Evolutionary conservation across 2,329 filamentous ascomycete genomes (phyloP).

Genomic region (Cladophialophora bantiana): DNA sequence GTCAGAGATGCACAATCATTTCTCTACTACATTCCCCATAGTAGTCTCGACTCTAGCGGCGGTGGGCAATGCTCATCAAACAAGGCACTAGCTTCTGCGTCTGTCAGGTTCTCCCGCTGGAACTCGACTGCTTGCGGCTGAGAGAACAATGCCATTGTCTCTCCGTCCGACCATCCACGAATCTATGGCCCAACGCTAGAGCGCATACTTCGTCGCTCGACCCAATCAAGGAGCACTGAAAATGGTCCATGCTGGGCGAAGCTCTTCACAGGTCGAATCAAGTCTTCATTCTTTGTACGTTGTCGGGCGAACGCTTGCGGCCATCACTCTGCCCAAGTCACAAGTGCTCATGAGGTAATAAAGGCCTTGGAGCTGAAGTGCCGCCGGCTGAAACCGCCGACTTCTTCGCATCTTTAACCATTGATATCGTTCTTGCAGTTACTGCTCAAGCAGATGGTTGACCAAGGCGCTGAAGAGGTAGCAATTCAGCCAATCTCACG

Average conservation of each 20-base stretch:
- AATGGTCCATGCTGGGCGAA: conserved; percentile 22
- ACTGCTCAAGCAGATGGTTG: conserved; percentile 19
- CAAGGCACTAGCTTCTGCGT: not conserved
- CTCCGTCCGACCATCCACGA: not conserved
- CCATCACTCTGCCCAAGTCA: conserved; percentile 1
- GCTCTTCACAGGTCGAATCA: conserved; percentile 12
- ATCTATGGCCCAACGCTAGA: not conserved
- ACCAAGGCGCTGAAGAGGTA: conserved; percentile 15
- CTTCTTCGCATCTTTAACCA: not conserved
- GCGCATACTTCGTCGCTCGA: conserved; percentile 1
- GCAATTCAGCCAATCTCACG: conserved; percentile 23
- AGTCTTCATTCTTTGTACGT: conserved; percentile 33
- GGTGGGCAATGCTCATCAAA: not conserved
- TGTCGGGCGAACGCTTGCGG: conserved; percentile 27
- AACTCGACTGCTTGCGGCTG: not conserved
- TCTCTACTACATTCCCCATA: not conserved
- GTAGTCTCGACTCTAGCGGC: not conserved
- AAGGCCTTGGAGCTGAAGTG: not conserved
- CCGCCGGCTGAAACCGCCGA: not conserved
- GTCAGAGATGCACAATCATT: not conserved
- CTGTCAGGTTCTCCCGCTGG: not conserved
- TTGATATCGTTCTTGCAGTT: not conserved
- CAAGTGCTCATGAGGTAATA: conserved; percentile 4
- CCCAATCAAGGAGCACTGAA: not conserved
- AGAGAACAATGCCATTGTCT: conserved; percentile 12